These are phyloP conservation scores for Apiospora marii DNA, from an alignment of 2,329 filamentous ascomycete species.

Conservation along the genomic window DNA sequence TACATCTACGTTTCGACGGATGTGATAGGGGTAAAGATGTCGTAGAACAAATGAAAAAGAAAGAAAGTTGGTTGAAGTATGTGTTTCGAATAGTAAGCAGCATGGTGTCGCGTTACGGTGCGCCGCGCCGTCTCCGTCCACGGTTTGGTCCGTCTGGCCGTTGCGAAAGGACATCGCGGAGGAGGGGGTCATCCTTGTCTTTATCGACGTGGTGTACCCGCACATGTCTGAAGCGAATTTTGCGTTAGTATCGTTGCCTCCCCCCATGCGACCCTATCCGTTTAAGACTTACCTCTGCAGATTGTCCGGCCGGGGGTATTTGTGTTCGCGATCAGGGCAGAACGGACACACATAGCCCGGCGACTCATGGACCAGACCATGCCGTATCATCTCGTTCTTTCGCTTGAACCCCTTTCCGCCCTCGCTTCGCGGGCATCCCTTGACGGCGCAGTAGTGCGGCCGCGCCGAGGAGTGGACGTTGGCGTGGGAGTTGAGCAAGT, in stretches of 20 bases:
- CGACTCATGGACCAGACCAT: conserved; percentile 89
- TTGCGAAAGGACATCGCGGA: conserved; percentile 87
- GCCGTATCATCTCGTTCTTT: conserved; percentile 77
- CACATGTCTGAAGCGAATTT: conserved; percentile 72
- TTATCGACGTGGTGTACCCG: conserved; percentile 91
- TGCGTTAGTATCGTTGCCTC: background rate
- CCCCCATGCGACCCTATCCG: background rate
- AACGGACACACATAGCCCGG: conserved; percentile 97
- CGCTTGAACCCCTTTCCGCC: conserved; percentile 74
- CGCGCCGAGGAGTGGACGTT: conserved; percentile 73
- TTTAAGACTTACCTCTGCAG: conserved; percentile 76
- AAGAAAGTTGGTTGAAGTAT: background rate
- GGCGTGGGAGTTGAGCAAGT: conserved; percentile 80
- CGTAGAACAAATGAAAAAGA: conserved; percentile 18
- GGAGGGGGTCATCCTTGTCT: conserved; percentile 81
- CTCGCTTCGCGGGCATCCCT: conserved; percentile 68
- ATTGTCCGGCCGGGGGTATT: conserved; percentile 95
- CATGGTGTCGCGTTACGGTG: conserved; percentile 37
- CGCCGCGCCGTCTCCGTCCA: conserved; percentile 75
- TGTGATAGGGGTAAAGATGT: background rate
- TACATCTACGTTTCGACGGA: conserved; percentile 23
- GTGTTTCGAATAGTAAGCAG: background rate
- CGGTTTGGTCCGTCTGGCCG: conserved; percentile 84
- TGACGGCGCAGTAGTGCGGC: conserved; percentile 71
- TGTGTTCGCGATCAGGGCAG: conserved; percentile 91